These are phyloP conservation scores for Arxiozyma slooffiae DNA, from an alignment of 1,139 yeast species.

Conservation along the genomic window DNA sequence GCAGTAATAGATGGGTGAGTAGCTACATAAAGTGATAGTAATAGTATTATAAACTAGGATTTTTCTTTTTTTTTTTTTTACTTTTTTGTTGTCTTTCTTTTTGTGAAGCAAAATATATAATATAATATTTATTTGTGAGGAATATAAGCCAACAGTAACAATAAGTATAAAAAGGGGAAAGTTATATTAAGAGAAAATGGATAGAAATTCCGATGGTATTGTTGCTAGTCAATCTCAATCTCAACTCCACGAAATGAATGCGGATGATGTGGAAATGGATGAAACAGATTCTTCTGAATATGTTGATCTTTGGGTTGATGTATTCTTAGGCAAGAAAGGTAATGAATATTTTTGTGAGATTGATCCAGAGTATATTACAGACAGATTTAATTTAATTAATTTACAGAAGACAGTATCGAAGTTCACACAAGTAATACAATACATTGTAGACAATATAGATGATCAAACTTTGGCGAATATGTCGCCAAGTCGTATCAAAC, in stretches of 20 bases:
- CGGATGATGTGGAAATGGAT: conserved; percentile 10
- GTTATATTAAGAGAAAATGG: conserved; percentile 5
- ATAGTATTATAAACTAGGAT: no score
- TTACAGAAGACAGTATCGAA: conserved; percentile 75
- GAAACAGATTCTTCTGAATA: conserved; percentile 28
- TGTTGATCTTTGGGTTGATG: conserved; percentile 87
- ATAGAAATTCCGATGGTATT: no score
- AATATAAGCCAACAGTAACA: no score
- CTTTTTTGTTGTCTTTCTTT: no score
- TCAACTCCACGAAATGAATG: conserved; percentile 2
- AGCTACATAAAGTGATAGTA: no score
- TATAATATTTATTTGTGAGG: no score
- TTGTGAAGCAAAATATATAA: no score
- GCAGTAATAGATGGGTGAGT: no score
- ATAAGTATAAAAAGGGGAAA: neutral
- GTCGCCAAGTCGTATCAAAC: conserved; percentile 46
- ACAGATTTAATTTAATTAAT: conserved; percentile 89
- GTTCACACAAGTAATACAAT: conserved; percentile 51
- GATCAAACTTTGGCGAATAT: conserved; percentile 37
- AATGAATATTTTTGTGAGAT: conserved; percentile 94
- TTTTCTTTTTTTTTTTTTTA: no score
- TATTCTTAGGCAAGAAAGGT: conserved; percentile 84
- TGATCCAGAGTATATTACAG: conserved; percentile 86
- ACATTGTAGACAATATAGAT: conserved; percentile 68
- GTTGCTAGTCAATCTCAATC: conserved; percentile 3